Conservation (phyloP, 148 eudicot species). For the Amaranthus hypochondriacus region DNA sequence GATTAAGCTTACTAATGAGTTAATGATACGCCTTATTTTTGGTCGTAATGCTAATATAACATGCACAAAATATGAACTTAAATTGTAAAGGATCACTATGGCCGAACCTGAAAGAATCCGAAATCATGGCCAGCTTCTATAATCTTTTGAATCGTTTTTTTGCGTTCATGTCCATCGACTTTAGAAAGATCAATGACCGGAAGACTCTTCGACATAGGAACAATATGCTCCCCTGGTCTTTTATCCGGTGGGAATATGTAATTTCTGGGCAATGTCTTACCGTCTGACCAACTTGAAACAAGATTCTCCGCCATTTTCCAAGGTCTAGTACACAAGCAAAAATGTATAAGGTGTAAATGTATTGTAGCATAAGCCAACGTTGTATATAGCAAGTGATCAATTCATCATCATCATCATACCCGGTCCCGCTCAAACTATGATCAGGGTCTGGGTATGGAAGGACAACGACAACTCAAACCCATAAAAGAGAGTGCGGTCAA, state of each 20-base stretch:
- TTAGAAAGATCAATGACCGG: constrained; percentile 30
- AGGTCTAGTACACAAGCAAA: not conserved
- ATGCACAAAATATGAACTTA: not conserved
- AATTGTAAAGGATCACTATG: constrained; percentile 3
- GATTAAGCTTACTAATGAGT: not conserved
- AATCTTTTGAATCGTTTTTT: constrained; percentile 19
- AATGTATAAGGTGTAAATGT: no score
- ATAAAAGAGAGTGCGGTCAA: no score
- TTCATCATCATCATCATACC: no score
- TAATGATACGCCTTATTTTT: not conserved
- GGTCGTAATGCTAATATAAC: not conserved
- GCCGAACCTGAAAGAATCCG: constrained; percentile 37
- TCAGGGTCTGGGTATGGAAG: no score
- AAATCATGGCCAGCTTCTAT: constrained; percentile 32
- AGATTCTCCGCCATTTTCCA: constrained; percentile 22
- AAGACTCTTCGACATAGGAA: constrained; percentile 12
- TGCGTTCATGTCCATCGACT: constrained; percentile 3
- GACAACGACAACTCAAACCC: no score
- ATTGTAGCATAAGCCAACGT: no score
- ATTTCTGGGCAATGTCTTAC: constrained; percentile 27
- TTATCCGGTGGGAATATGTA: constrained; percentile 24
- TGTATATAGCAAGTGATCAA: no score
- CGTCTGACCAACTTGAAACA: constrained; percentile 31
- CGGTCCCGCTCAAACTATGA: no score
- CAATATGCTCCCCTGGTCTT: constrained; percentile 30